A percentile compares a stretch with the other conserved stretches of the same genome.
Evolutionary conservation across 108 stramenopile genomes (phyloP).

Genomic region (Nitzschia sp.): DNA sequence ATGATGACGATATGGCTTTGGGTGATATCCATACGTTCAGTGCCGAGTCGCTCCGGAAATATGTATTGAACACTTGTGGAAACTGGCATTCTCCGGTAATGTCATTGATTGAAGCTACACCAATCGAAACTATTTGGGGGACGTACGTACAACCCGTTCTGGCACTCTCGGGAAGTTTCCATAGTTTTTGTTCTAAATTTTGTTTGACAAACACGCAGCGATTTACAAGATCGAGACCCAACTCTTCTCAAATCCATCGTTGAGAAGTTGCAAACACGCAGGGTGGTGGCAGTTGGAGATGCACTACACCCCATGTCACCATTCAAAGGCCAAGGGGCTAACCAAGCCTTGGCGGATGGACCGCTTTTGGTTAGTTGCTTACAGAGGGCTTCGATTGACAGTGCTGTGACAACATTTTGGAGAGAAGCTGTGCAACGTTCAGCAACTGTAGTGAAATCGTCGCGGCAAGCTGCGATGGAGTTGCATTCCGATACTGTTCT

Average conservation of each 20-base stretch:
- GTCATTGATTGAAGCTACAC: constrained; percentile 68
- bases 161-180: not conserved
- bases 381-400: constrained; percentile 46
- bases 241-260: constrained; percentile 39
- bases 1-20: constrained; percentile 14
- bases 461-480: constrained; percentile 60
- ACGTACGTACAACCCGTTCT: constrained; percentile 44
- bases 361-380: constrained; percentile 71
- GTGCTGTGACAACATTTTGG: constrained; percentile 66
- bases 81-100: constrained; percentile 75
- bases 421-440: constrained; percentile 69
- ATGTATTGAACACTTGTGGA: constrained; percentile 53
- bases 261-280: constrained; percentile 36
- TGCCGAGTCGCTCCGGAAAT: constrained; percentile 40
- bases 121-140: constrained; percentile 71
- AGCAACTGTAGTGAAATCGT: constrained; percentile 67
- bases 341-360: constrained; percentile 88
- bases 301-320: constrained; percentile 87
- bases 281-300: constrained; percentile 82
- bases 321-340: constrained; percentile 94
- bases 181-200: not conserved
- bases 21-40: constrained; percentile 25
- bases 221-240: constrained; percentile 78
- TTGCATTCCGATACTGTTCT: constrained; percentile 56
- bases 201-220: constrained; percentile 19